Evolutionary conservation across 2,329 filamentous ascomycete genomes (phyloP), one percentile per base, ranked within the genome.

Genomic region (Torrubiella hemipterigena): DNA sequence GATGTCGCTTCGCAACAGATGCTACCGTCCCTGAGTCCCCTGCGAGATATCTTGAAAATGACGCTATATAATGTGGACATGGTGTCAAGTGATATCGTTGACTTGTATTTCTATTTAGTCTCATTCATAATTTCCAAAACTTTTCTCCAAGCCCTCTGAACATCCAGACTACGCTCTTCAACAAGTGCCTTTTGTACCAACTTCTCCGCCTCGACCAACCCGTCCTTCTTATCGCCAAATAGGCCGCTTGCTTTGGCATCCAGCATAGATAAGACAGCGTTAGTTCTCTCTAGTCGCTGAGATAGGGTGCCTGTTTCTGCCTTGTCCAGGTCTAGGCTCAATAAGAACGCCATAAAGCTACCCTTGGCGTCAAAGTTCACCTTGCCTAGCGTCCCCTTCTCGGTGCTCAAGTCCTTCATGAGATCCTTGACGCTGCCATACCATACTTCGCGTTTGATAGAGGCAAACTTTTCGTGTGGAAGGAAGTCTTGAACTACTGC

Each of bases 361-460:
- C 30, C 38, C 7, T 40, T 32, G 19, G 38, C 35, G 15, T 42
- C 37, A 5, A 37, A 29, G 7, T 34, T 31, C n/a, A 38, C 37
- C 5, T 45, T 41, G 3, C 46, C 41, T 3, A 45, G 46, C 0
- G 35, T 38, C 0, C 42, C 27, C 2, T 38, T 19, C 17, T 40
- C 33, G 1, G 48, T 42, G 9, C 44, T 38, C 0, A 61, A 59
- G 3, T 62, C 56, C 4, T 56, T 48, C 47, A 74, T 54, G 11
- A 74, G 34, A 10, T 70, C 66, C 11, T 42, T 42, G 1, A 63
- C 61, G 21, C 59, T 59, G 17, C 55, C 56, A 42, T 73, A 75
- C 65, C 70, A 73, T 2, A 62, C 55, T 23, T 64, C 59, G 13
- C 64, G 56, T 27, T 67, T 60, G 33, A 71, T 58, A 1, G 46